Percentiles rank a stretch among this genome's conserved stretches.
Evolutionary conservation across 1,139 yeast species (phyloP).

Genomic region (Diutina sp.): DNA sequence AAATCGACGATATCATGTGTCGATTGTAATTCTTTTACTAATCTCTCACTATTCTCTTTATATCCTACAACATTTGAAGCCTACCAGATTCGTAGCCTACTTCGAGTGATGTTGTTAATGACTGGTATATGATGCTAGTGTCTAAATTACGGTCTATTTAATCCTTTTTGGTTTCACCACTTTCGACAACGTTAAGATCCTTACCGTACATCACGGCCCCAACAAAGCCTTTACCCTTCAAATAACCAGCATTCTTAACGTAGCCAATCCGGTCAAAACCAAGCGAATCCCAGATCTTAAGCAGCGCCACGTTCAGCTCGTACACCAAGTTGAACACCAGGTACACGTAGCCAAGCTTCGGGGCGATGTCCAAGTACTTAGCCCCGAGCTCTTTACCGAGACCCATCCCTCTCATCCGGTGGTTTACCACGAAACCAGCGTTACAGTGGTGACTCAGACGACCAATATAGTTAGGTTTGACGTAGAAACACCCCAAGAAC

Average conservation of each 20-base stretch:
- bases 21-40: no score
- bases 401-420: conserved; percentile 40
- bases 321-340: conserved; percentile 78
- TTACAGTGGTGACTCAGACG: conserved; percentile 72
- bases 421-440: conserved; percentile 62
- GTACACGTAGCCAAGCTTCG: conserved; percentile 57
- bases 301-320: conserved; percentile 57
- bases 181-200: conserved; percentile 16
- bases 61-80: no score
- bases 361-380: conserved; percentile 53
- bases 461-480: conserved; percentile 70
- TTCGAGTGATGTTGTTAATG: background rate
- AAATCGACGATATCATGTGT: no score
- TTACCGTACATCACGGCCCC: conserved; percentile 62
- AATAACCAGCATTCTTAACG: conserved; percentile 50
- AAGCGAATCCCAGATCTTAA: conserved; percentile 59
- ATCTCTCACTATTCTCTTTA: no score
- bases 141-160: background rate
- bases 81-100: no score
- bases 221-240: conserved; percentile 43
- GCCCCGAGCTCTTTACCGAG: conserved; percentile 53
- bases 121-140: background rate
- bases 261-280: conserved; percentile 67
- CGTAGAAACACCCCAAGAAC: conserved; percentile 57
- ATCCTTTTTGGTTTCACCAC: no score